Base-by-base conservation (phyloP, 1,284 basidiomycete genomes). In the Sutorius eximius region DNA sequence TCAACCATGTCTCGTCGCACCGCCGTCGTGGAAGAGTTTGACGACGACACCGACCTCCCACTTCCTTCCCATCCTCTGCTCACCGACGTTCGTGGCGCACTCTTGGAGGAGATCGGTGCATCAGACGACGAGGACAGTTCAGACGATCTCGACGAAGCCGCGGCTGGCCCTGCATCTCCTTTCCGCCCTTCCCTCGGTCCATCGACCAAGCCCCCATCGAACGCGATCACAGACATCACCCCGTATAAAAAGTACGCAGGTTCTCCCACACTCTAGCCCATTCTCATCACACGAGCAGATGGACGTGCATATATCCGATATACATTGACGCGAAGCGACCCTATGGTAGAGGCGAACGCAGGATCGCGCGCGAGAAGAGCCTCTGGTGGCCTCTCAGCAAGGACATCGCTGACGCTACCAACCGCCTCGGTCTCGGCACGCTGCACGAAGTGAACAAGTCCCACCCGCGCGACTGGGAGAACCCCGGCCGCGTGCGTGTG, bases 401-500 rank as follows among this genome's bases (percentile, higher is more conserved):
- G 60, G 90, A 94, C 68, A 94, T 98, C 53, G 90, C 92, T 6
- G 87, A 93, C 57, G 94, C 93, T 2, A 87, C 89, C 30, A 82
- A 78, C 60, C 75, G 84, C 13, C 75, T 98, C 10, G 88, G 92
- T 3, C 77, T 98, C 3, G 83, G 86, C 12, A 86, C 87, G 7
- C 80, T 95, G 3, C 91, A 96, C 62, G 95, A 98, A 73, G 89
- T 91, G 44, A 82, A 85, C 68, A 96, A 95, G 73, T 80, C 83
- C 30, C 95, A 98, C 68, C 95, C 95, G 7, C 82, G 92, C 55
- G 95, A 98, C 70, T 98, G 95, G 95, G 94, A 92, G 68, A 98
- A 98, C 69, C 93, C 93, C 0, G 93, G 93, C 12, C 83, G 95
- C 36, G 91, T 98, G 57, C 87, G 94, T 61, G 91, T 98, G 32